Evolutionary conservation across 1,284 basidiomycete genomes (phyloP).

Genomic region (Tetrapyrgos nigripes): DNA sequence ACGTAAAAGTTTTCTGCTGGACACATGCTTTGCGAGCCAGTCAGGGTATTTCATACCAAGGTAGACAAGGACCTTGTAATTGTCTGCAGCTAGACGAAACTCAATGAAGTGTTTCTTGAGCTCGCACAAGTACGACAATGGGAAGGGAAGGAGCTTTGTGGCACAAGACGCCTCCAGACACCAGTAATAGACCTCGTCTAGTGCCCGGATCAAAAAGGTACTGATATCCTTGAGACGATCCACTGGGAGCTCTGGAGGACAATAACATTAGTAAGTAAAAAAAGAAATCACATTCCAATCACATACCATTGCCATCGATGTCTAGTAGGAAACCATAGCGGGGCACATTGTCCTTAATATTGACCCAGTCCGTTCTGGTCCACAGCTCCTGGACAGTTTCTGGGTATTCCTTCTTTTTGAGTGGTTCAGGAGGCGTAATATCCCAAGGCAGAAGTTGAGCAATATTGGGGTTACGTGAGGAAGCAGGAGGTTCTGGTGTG

Average conservation of each 20-base stretch:
- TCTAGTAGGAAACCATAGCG: background rate
- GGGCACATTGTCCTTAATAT: too few species aligned
- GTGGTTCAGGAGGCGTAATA: background rate
- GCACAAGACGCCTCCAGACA: background rate
- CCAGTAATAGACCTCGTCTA: background rate
- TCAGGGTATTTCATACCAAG: background rate
- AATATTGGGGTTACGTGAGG: background rate
- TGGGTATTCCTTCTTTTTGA: background rate
- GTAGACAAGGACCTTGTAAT: background rate
- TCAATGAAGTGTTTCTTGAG: background rate
- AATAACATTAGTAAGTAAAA: too few species aligned
- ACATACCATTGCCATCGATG: background rate
- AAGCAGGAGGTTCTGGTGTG: background rate
- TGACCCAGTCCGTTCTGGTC: too few species aligned
- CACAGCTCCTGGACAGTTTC: too few species aligned
- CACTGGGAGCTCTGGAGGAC: background rate
- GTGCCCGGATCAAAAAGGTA: background rate
- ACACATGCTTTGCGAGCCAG: background rate
- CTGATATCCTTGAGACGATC: background rate
- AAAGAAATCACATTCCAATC: too few species aligned
- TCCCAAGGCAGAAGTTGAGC: background rate
- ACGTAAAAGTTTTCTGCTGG: background rate
- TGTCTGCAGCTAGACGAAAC: background rate
- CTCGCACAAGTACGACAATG: background rate
- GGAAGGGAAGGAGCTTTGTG: background rate